Conservation (phyloP, 768 basidiomycete genomes). For the Boletus tylopilopsis region DNA sequence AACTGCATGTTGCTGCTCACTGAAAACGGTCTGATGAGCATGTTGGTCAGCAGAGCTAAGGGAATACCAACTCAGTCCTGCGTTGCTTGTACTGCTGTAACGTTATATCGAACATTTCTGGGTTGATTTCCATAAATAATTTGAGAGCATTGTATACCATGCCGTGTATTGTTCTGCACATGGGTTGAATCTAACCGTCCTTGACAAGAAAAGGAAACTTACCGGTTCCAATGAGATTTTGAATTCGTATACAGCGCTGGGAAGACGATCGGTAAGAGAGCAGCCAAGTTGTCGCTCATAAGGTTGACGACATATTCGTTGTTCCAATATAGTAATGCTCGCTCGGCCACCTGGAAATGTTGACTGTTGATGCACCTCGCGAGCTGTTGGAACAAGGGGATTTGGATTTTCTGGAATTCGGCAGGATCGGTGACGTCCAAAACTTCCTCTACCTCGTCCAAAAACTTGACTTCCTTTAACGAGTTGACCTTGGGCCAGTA, state of each 20-base stretch:
- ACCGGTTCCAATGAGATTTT: slow-evolving; percentile 98
- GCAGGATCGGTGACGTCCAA: slow-evolving; percentile 95
- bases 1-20: slow-evolving; percentile 85
- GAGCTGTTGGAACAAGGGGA: slow-evolving; percentile 89
- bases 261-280: slow-evolving; percentile 94
- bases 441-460: slow-evolving; percentile 99
- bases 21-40: slow-evolving; percentile 30
- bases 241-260: slow-evolving; percentile 95
- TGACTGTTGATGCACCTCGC: slow-evolving; percentile 98
- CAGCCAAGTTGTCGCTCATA: slow-evolving; percentile 91
- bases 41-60: not conserved
- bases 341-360: slow-evolving; percentile 99
- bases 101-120: slow-evolving; percentile 90
- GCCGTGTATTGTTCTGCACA: slow-evolving; percentile 87
- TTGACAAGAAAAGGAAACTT: slow-evolving; percentile 27
- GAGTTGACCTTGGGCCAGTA: slow-evolving; percentile 99
- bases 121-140: slow-evolving; percentile 98
- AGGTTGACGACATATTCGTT: slow-evolving; percentile 99
- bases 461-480: slow-evolving; percentile 99
- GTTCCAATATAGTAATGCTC: slow-evolving; percentile 97
- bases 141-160: slow-evolving; percentile 99
- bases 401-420: slow-evolving; percentile 95
- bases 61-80: slow-evolving; percentile 67
- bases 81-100: slow-evolving; percentile 91
- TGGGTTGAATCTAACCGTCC: slow-evolving; percentile 7